Base-by-base conservation (phyloP, 2,329 filamentous ascomycete species). In the Pseudocercospora eumusae region DNA sequence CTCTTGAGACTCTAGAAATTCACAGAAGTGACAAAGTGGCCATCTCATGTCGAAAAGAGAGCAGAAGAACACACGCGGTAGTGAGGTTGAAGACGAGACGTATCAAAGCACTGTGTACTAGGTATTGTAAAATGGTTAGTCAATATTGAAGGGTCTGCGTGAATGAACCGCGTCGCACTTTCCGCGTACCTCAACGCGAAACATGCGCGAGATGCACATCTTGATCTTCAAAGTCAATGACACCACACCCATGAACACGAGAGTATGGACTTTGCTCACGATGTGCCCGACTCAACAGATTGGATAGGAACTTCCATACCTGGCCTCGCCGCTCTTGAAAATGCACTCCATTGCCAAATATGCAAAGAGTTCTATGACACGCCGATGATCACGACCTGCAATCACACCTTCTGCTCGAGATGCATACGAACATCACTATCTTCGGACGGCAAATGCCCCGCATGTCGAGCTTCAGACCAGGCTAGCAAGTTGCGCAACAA, bases 311-410 rank as follows among this genome's bases (percentile, higher is more conserved):
- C 91, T 11, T 83, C 87, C 1, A 80, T 96, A 1, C 78, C 85
- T 15, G 80, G 80, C 13, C 84, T 96, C 59, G 82, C 86, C 53
- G 80, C 84, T 13, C 85, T 99, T 65, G 95, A 99, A 73, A 87
- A 89, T 63, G 87, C 92, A 2, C 82, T 99, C 20, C 91, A 95
- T 70, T 99, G 95, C 78, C 91, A 98, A 77, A 90, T 99, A 63
- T 99, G 95, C 85, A 98, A 98, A 75, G 96, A 99, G 76, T 96
- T 98, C 78, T 98, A 91, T 80, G 87, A 87, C 64, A 96, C 92
- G 56, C 95, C 95, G 0, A 95, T 99, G 85, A 88, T 97, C 65
- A 99, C 95, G 0, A 90, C 91, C 1, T 99, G 95, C 79, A 90
- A 87, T 58, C 95, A 99, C 75, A 98, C 95, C 0, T 99, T 99